Evolutionary conservation across 1,284 basidiomycete genomes (phyloP), one percentile per base, ranked within the genome.

Genomic region (Phaffia rhodozyma): DNA sequence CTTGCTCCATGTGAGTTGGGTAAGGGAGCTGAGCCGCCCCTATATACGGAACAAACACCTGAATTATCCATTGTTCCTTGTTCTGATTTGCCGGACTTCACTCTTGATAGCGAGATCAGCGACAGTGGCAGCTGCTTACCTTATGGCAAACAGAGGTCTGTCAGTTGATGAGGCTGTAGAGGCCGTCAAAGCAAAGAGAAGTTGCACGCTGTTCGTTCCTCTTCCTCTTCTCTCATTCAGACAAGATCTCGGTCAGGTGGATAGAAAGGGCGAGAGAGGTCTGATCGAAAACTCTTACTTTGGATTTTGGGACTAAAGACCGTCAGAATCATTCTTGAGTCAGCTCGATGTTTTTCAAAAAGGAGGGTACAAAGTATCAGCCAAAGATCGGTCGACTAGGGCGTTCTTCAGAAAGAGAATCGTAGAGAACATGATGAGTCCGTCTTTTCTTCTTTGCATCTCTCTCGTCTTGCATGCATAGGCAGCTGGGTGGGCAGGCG

Each of bases 341-440:
- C 89, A 92, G 71, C 81, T 92, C 34, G 83, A 85, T 59, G 76
- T 91, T 51, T 92, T 89, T 70, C 81, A 89, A 68, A 75, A 82
- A 68, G 84, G 86, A 0, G 81, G 83, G 16, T 88, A 81, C 71
- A 82, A 82, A 67, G 84, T 89, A 2, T 85, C 86, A 0, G 77
- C 80, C 56, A 78, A 79, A 55, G 85, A 89, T 71, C 85, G 86
- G 69, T 77, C 80, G 1, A 86, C 85, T 5, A 79, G 89, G 55
- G 83, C 85, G 79, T 92, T 84, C 75, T 92, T 90, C 71, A 80
- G 91, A 75, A 84, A 88, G 67, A 78, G 87, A 53, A 81, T 86
- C 0, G 79, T 84, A 1, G 82, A 83, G 32, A 83, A 87, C 68
- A 82, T 91, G 54, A 82, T 88, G 80, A 88, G 88, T 90, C 69